phyloP scores from a whole-genome alignment of 768 basidiomycete genomes.

The Lactifluus rugatus region DNA sequence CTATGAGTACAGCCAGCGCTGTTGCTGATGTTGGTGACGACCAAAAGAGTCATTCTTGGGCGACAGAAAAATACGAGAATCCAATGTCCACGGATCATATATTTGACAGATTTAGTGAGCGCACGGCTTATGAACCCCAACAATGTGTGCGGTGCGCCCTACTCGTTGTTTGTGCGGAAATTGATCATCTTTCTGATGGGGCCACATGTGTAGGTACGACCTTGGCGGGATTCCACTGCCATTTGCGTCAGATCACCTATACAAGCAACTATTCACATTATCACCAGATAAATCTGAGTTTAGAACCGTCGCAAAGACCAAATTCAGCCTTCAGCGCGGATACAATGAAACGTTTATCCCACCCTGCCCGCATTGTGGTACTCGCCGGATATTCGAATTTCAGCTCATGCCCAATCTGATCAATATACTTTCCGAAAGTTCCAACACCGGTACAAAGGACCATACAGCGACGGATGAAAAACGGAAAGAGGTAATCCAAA shows the following conservation, averaged over 20 bases:
- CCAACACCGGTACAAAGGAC: constrained; percentile 22
- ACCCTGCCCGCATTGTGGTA: constrained; percentile 56
- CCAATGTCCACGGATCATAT: constrained; percentile 71
- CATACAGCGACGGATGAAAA: constrained; percentile 49
- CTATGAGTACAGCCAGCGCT: constrained; percentile 31
- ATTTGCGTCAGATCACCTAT: constrained; percentile 70
- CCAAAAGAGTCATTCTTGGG: constrained; percentile 46
- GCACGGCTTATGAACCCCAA: constrained; percentile 59
- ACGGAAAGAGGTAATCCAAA: constrained; percentile 51
- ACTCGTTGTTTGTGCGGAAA: neutral
- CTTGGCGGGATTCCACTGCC: constrained; percentile 77
- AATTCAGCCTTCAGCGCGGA: constrained; percentile 47
- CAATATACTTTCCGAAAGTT: constrained; percentile 47
- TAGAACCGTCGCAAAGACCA: constrained; percentile 47
- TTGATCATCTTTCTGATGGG: neutral
- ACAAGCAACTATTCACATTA: constrained; percentile 61
- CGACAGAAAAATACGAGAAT: constrained; percentile 71
- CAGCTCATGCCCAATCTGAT: constrained; percentile 95
- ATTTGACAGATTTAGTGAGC: constrained; percentile 75
- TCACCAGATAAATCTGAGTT: constrained; percentile 33
- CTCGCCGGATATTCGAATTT: constrained; percentile 74
- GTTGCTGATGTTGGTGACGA: constrained; percentile 32
- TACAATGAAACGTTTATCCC: constrained; percentile 52
- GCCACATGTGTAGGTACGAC: constrained; percentile 55
- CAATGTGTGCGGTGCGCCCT: constrained; percentile 76